phyloP scores from a whole-genome alignment of 306 rosid genomes.

The Sesbania bispinosa region DNA sequence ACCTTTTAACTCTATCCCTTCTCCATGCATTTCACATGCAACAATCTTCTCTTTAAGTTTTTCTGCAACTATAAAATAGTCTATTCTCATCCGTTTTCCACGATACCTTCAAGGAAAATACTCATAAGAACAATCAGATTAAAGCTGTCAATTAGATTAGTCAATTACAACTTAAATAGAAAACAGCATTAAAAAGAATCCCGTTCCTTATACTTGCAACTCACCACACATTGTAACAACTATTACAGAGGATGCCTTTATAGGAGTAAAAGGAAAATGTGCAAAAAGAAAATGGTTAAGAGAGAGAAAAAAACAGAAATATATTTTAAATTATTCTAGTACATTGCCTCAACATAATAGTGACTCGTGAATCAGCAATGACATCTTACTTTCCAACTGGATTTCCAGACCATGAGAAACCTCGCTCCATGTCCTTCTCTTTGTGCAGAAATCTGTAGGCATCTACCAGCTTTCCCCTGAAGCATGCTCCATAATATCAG shows the following conservation, averaged over 20 bases:
- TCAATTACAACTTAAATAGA: slow-evolving; percentile 4
- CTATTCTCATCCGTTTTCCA: slow-evolving; percentile 97
- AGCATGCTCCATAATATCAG: slow-evolving; percentile 32
- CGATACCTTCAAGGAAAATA: slow-evolving; percentile 70
- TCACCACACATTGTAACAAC: not conserved
- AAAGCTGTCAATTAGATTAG: slow-evolving; percentile 13
- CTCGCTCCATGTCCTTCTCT: slow-evolving; percentile 81
- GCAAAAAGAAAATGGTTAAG: not conserved
- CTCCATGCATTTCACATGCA: slow-evolving; percentile 86
- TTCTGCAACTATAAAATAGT: slow-evolving; percentile 76
- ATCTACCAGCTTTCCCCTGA: slow-evolving; percentile 90
- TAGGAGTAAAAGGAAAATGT: not conserved
- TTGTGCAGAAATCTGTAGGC: slow-evolving; percentile 81
- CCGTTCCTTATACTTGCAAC: not conserved
- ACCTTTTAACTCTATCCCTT: slow-evolving; percentile 90
- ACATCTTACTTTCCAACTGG: slow-evolving; percentile 94
- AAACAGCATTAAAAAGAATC: not conserved
- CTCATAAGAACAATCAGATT: slow-evolving; percentile 11
- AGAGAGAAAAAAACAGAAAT: not conserved
- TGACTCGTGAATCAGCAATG: too few species aligned
- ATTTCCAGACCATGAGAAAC: slow-evolving; percentile 97
- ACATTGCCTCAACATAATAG: not conserved
- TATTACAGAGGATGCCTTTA: not conserved
- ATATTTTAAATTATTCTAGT: not conserved
- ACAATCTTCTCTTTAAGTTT: slow-evolving; percentile 59